Evolutionary conservation across 1,139 yeast genomes (phyloP).

Genomic region (Sugiyamaella paludigena): DNA sequence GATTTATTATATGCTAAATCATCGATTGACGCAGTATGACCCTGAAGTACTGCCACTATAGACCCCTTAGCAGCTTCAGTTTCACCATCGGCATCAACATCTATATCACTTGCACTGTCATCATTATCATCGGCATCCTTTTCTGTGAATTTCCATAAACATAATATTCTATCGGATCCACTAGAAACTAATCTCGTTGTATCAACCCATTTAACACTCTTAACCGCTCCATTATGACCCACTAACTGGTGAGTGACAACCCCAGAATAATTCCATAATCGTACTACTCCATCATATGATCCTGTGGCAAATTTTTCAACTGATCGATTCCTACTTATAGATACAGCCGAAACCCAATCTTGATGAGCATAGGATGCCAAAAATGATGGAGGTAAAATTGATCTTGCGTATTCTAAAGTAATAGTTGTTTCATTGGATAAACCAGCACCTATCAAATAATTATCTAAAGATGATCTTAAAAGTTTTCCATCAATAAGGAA

Average conservation of each 20-base stretch:
- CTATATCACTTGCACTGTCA: conserved; percentile 21
- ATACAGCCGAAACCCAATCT: conserved; percentile 91
- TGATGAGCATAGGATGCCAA: conserved; percentile 86
- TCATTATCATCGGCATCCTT: conserved; percentile 42
- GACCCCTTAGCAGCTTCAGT: conserved; percentile 50
- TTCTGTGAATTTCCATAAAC: conserved; percentile 75
- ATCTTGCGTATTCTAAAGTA: conserved; percentile 84
- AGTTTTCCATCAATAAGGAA: conserved; percentile 78
- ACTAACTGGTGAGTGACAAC: conserved; percentile 73
- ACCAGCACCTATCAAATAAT: conserved; percentile 71
- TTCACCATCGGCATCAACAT: background rate
- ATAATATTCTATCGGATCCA: conserved; percentile 84
- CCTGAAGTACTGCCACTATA: conserved; percentile 79
- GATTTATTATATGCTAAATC: conserved; percentile 59
- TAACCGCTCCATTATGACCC: conserved; percentile 86
- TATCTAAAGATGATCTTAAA: conserved; percentile 60
- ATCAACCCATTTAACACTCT: conserved; percentile 68
- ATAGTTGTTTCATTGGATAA: conserved; percentile 79
- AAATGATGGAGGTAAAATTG: conserved; percentile 89
- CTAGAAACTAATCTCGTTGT: conserved; percentile 69
- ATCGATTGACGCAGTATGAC: conserved; percentile 85
- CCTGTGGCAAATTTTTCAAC: conserved; percentile 65
- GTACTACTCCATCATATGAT: conserved; percentile 89
- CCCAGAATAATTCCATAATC: conserved; percentile 87
- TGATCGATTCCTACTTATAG: conserved; percentile 35